Evolutionary conservation across 2,329 filamentous ascomycete genomes (phyloP), one percentile per base, ranked within the genome.

Genomic region (Phialophora macrospora): DNA sequence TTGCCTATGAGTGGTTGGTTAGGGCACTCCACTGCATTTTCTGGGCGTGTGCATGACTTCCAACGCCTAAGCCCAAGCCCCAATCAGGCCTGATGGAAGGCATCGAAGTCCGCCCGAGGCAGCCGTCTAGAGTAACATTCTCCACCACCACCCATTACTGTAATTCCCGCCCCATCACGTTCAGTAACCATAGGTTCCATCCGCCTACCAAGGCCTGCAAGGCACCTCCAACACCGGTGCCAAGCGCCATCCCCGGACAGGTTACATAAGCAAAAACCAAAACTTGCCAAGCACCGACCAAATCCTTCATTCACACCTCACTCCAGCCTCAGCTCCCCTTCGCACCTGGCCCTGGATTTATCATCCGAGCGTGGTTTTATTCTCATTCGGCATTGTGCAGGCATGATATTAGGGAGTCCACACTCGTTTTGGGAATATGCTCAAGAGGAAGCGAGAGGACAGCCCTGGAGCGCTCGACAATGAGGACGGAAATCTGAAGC

Each of bases 401-500:
- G 20, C 14, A 4, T 3, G 20, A 1, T 2, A 4, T 8, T 14
- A 8, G 12, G 4, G 11, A 51, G 14, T 9, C 1, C 20, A 51
- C 6, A n/a, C 17, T 34, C 7, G 5, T 22, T 6, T 20, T 9
- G 14, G 30, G 14, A 55, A 5, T 28, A 75, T 73, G 73, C 54
- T 68, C 8, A 75, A 75, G 61, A 64, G 73, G 46, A 74, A 74
- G 58, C 63, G 68, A n/a, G 68, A 70, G 17, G 63, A 68, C 11
- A 59, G 66, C 20, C 34, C 58, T n/a, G n/a, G 20, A 4, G 55
- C 41, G 11, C 52, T 60, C 26, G 20, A 58, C n/a, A 64, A 57
- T 17, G 17, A 60, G 54, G 72, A 73, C 55, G 73, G 74, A 61
- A 75, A 73, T 58, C 66, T 76, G 38, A 70, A 73, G 4, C 71